These are phyloP conservation scores for Phytophthora brassicae DNA, from an alignment of 352 stramenopile genomes.

Conservation along the genomic window DNA sequence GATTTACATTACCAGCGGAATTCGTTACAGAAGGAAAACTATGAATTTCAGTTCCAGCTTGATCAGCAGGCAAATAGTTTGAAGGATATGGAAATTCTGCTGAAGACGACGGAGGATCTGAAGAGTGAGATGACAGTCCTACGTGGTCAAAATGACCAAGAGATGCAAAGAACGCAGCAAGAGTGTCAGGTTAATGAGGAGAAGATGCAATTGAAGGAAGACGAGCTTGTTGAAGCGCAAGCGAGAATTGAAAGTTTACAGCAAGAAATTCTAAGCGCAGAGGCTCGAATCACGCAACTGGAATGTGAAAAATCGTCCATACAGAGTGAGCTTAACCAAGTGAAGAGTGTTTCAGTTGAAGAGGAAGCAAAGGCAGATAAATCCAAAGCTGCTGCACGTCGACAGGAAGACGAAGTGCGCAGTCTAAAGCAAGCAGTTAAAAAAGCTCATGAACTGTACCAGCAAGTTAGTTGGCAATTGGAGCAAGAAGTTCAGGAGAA, in stretches of 20 bases:
- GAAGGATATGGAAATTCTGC: conserved; percentile 45
- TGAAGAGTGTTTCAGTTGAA: conserved; percentile 43
- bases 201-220: conserved; percentile 26
- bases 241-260: conserved; percentile 34
- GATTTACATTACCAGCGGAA: conserved; percentile 75
- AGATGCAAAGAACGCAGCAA: conserved; percentile 16
- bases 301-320: conserved; percentile 44
- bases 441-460: conserved; percentile 61
- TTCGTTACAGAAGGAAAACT: conserved; percentile 72
- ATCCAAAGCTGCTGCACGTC: conserved; percentile 35
- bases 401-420: conserved; percentile 59
- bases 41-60: conserved; percentile 68
- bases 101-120: conserved; percentile 36
- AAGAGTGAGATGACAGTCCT: conserved; percentile 43
- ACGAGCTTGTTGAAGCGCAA: conserved; percentile 33
- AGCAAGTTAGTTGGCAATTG: conserved; percentile 55
- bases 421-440: conserved; percentile 57
- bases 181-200: conserved; percentile 31
- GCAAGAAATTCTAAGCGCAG: conserved; percentile 7
- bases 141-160: conserved; percentile 25
- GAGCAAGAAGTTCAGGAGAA: conserved; percentile 58
- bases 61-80: conserved; percentile 56
- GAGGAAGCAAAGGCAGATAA: conserved; percentile 56
- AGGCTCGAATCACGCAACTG: conserved; percentile 17
- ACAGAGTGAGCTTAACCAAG: conserved; percentile 29